phyloP scores from a whole-genome alignment of 768 basidiomycete species.

The Mycena floridula region DNA sequence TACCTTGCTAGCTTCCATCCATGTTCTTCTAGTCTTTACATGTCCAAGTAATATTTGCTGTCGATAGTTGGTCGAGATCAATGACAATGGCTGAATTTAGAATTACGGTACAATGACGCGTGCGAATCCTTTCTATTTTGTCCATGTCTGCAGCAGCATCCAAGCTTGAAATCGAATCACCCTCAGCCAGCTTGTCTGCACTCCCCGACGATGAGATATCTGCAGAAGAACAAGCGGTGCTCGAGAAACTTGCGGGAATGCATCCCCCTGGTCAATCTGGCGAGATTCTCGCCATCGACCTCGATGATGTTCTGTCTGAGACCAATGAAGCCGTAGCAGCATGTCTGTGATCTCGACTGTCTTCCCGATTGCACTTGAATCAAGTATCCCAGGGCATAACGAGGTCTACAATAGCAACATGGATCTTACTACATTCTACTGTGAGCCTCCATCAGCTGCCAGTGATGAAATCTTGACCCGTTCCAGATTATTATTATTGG shows the following conservation, averaged over 20 bases:
- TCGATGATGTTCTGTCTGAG: constrained; percentile 62
- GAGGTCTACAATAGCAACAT: constrained; percentile 50
- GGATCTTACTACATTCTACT: constrained; percentile 52
- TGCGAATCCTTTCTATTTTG: background rate
- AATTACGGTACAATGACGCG: no score
- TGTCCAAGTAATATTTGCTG: background rate
- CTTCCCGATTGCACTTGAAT: constrained; percentile 1
- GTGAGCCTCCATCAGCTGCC: constrained; percentile 27
- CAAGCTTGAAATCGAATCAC: constrained; percentile 2
- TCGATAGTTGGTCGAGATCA: no score
- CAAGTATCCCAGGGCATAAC: constrained; percentile 53
- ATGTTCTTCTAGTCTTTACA: constrained; percentile 5
- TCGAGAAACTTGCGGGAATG: constrained; percentile 16
- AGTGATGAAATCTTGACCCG: background rate
- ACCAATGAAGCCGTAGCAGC: constrained; percentile 54
- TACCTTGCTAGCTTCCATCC: constrained; percentile 14
- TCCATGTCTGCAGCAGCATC: constrained; percentile 9
- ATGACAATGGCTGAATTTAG: no score
- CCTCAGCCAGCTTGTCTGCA: background rate
- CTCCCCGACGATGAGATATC: constrained; percentile 25
- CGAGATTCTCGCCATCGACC: constrained; percentile 54
- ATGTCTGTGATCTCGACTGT: constrained; percentile 38
- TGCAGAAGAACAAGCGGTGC: constrained; percentile 18
- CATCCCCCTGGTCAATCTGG: constrained; percentile 18
- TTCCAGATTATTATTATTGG: constrained; percentile 80